Base-by-base conservation (phyloP, 1,284 basidiomycete genomes). In the Rhodotorula sp. region DNA sequence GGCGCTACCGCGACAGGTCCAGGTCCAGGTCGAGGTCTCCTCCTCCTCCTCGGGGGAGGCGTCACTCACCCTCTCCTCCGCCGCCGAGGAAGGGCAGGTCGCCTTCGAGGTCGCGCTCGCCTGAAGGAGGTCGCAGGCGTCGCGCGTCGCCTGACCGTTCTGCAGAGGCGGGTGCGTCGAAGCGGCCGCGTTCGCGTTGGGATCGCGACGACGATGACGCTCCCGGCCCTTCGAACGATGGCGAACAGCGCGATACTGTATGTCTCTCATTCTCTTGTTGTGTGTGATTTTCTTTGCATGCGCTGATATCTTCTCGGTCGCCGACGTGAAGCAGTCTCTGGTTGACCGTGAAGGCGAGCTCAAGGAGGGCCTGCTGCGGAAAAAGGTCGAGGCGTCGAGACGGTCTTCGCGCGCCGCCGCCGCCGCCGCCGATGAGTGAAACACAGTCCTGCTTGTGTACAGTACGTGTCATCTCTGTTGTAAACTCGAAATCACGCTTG, bases 291-390 rank as follows among this genome's bases (percentile, higher is more conserved):
- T 22, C 7, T 30, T 1, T 1, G 12, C 10, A 8, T 45, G 8
- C 30, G 6, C 26, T 37, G 46, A 3, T 33, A 8, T 12, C 44
- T n/a, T 17, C 10, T 6, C 17, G 45, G 12, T 8, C 8, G n/a
- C 1, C 22, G 14, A 17, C 30, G 7, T n/a, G 33, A 8, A 24
- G 29, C 69, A 70, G 58, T 30, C 22, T 1, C 44, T 73, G 26
- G 6, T 60, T 12, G 58, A 57, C 18, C 64, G 70, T 20, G 72
- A 74, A 45, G 45, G 37, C 26, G 70, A 72, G 49, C 58, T 74
- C 30, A 72, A 66, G 61, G 73, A 74, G 44, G 68, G 66, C 12
- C 37, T 74, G 12, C 30, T 72, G 54, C 67, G 66, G 57, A 66
- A 70, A 37, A 75, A 75, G 55, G 62, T 74, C 6, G 44, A 64